Base-by-base conservation (phyloP, 495 filamentous ascomycete species). In the Haplographium delicatum region DNA sequence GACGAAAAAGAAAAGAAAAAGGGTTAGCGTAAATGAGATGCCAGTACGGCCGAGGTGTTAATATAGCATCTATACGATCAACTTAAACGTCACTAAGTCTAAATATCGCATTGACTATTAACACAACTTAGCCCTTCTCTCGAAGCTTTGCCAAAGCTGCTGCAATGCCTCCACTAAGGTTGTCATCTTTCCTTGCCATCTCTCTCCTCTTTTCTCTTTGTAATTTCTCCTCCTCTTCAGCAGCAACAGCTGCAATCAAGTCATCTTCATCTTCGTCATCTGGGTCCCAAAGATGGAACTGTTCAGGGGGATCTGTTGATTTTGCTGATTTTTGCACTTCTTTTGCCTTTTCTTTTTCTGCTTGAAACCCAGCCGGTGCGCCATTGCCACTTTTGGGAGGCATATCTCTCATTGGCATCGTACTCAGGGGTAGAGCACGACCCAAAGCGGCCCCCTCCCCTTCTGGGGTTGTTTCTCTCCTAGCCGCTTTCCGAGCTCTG, bases 401-500 rank as follows among this genome's bases (percentile, higher is more conserved):
- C 62, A 63, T 60, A 28, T 65, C 58, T 47, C 67, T 65, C 44
- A 69, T 42, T 34, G 66, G 58, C 22, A 67, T 58, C 18, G 62
- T 62, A 28, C 67, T 60, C 18, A 72, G 47, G 6, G 72, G 71
- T 33, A 71, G 54, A 20, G 70, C 65, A 28, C 62, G 60, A 46
- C 70, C 67, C n/a, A 58, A 43, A 3, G 48, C 49, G 0, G 33
- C 24, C 25, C 51, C 52, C 33, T 38, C 49, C 9, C 40, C 55
- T 31, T 61, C 54, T 19, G 27, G 47, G 38, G 38, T 57, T 50
- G 42, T 61, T 23, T 53, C 66, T 39, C 54, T 51, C 47, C 60
- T 54, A 26, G 78, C 80, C 2, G 85, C 78, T 48, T 81, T 84
- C 59, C 81, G 78, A 8, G 85, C 79, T 53, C 87, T 68, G 58